Conservation (phyloP, 2,329 filamentous ascomycete genomes). For the Fusarium luffae region DNA sequence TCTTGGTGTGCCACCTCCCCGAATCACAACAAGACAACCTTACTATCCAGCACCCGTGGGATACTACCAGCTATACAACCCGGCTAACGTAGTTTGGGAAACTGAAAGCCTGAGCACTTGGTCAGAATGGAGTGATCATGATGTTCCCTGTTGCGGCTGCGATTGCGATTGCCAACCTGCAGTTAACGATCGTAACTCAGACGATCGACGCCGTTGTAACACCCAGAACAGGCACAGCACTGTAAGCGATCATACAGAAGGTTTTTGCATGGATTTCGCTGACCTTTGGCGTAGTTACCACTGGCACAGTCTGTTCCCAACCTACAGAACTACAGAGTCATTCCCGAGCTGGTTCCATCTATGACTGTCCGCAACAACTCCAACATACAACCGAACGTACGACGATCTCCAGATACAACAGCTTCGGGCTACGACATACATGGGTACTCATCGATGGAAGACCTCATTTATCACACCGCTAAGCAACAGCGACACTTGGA, state of each 20-base stretch:
- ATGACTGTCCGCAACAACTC: background rate
- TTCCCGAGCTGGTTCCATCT: background rate
- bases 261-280: background rate
- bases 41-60: background rate
- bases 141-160: slow-evolving; percentile 18
- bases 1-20: background rate
- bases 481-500: slow-evolving; percentile 21
- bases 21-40: background rate
- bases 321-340: background rate
- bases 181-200: background rate
- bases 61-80: background rate
- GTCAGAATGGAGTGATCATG: slow-evolving; percentile 14
- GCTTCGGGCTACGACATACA: background rate
- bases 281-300: slow-evolving; percentile 1
- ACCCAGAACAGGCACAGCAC: background rate
- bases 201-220: background rate
- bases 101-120: background rate
- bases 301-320: background rate
- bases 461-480: slow-evolving; percentile 12
- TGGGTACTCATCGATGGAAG: slow-evolving; percentile 9
- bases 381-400: background rate
- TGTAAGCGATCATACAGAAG: background rate
- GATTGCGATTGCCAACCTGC: slow-evolving; percentile 5
- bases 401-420: background rate
- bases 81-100: slow-evolving; percentile 15